A percentile compares a stretch with the other conserved stretches of the same genome.
Evolutionary conservation across 2,329 filamentous ascomycete species (phyloP).

Genomic region (Onygenales sp.): DNA sequence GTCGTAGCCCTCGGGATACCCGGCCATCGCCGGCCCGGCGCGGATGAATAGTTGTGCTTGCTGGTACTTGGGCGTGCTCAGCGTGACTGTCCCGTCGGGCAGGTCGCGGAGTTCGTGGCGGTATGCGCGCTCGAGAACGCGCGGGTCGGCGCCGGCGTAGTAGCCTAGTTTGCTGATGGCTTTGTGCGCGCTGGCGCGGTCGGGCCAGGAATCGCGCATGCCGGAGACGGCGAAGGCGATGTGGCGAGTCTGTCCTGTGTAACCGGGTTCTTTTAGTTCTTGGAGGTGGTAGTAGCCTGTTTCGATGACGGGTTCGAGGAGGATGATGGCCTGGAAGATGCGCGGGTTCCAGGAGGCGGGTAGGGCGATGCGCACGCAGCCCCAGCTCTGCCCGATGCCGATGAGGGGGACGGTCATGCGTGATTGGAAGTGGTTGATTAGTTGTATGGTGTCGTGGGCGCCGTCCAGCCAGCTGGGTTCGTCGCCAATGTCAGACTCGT

Average conservation of each 20-base stretch:
- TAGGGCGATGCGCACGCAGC: neutral
- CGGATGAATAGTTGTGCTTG: neutral
- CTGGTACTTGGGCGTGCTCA: neutral
- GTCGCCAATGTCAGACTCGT: neutral
- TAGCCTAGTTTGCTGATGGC: neutral
- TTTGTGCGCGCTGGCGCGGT: neutral
- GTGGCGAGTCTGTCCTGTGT: neutral
- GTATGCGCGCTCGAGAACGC: neutral
- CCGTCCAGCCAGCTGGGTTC: neutral
- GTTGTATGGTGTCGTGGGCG: neutral
- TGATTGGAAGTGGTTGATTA: neutral
- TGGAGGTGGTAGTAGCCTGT: neutral
- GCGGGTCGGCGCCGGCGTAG: neutral
- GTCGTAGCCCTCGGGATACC: neutral
- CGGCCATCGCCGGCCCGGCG: neutral
- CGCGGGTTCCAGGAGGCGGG: neutral
- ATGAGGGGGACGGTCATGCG: neutral
- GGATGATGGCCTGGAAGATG: neutral
- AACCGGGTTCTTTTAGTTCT: neutral
- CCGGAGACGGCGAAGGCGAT: neutral
- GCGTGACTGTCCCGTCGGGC: neutral
- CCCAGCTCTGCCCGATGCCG: slow-evolving; percentile 2
- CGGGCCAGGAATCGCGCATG: neutral
- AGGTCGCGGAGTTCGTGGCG: neutral
- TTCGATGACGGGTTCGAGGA: neutral